Percentiles rank a stretch among this genome's conserved stretches.
These are phyloP conservation scores for Hypoxylon sp. DNA, from an alignment of 2,329 filamentous ascomycete species.

Conservation along the genomic window DNA sequence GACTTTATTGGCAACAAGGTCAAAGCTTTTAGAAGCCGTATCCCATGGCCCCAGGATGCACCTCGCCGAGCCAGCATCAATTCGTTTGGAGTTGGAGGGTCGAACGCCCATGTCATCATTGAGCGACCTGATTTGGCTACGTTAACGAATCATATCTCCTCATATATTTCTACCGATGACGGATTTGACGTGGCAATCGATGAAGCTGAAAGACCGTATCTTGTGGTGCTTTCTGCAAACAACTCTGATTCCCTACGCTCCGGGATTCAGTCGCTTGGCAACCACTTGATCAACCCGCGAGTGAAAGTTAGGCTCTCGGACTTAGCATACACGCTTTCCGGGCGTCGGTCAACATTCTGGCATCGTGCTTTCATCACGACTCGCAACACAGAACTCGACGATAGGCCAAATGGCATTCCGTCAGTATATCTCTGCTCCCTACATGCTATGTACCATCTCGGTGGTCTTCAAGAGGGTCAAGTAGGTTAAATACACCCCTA, in stretches of 20 bases:
- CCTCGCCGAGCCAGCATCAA: constrained; percentile 45
- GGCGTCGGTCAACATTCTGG: constrained; percentile 34
- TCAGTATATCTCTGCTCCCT: constrained; percentile 45
- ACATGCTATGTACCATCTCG: constrained; percentile 44
- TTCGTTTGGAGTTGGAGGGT: constrained; percentile 49
- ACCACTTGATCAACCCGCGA: constrained; percentile 41
- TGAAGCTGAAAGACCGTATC: neutral
- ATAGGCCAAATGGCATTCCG: constrained; percentile 33
- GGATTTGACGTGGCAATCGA: constrained; percentile 2
- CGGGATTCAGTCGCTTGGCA: constrained; percentile 31
- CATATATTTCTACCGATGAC: constrained; percentile 8
- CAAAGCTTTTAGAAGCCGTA: constrained; percentile 16
- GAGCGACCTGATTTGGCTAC: constrained; percentile 13
- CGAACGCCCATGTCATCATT: constrained; percentile 47
- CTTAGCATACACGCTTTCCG: constrained; percentile 44
- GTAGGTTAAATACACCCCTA: neutral
- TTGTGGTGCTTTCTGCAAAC: constrained; percentile 42
- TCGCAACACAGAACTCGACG: neutral
- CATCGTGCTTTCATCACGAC: constrained; percentile 39
- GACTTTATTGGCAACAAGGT: constrained; percentile 32
- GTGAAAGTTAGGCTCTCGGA: constrained; percentile 38
- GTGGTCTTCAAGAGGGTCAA: constrained; percentile 39
- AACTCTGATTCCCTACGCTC: constrained; percentile 36
- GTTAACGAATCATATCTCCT: constrained; percentile 3
- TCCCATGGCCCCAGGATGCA: constrained; percentile 38